A percentile compares a stretch with the other conserved stretches of the same genome.
Evolutionary conservation across 2,329 filamentous ascomycete species (phyloP).

Genomic region (Corynespora cassiicola): DNA sequence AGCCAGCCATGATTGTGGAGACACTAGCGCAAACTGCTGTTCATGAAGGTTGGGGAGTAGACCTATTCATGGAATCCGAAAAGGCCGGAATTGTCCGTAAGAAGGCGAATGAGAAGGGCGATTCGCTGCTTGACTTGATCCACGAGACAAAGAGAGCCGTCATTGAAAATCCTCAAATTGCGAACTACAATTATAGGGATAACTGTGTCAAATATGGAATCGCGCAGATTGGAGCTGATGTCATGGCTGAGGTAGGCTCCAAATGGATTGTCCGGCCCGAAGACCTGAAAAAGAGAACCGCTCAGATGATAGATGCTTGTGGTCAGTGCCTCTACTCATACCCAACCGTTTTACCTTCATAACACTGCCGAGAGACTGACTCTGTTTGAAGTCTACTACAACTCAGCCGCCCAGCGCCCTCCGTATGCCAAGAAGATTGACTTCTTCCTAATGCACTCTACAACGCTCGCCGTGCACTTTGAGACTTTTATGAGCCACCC

Average conservation of each 20-base stretch:
- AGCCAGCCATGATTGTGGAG: slow-evolving; percentile 27
- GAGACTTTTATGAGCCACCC: slow-evolving; percentile 32
- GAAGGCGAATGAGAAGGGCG: neutral
- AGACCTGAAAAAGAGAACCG: slow-evolving; percentile 3
- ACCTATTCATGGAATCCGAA: slow-evolving; percentile 3
- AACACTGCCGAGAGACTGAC: slow-evolving; percentile 1
- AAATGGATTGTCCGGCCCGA: slow-evolving; percentile 9
- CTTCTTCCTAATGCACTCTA: slow-evolving; percentile 41
- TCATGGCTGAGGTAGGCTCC: slow-evolving; percentile 7
- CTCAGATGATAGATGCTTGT: no score
- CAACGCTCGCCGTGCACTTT: slow-evolving; percentile 43
- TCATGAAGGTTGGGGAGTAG: slow-evolving; percentile 9
- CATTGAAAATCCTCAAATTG: neutral
- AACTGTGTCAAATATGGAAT: no score
- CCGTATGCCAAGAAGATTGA: slow-evolving; percentile 21
- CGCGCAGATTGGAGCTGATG: slow-evolving; percentile 2
- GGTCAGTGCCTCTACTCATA: slow-evolving; percentile 4
- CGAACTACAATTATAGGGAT: no score
- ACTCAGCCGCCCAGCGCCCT: slow-evolving; percentile 10
- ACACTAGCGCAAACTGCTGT: slow-evolving; percentile 27
- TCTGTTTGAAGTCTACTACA: no score
- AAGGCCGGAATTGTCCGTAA: no score
- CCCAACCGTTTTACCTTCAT: slow-evolving; percentile 5
- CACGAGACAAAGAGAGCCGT: slow-evolving; percentile 2
- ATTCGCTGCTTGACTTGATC: neutral